These are phyloP conservation scores for Diatrype stigma DNA, from an alignment of 2,329 filamentous ascomycete genomes.

Conservation along the genomic window DNA sequence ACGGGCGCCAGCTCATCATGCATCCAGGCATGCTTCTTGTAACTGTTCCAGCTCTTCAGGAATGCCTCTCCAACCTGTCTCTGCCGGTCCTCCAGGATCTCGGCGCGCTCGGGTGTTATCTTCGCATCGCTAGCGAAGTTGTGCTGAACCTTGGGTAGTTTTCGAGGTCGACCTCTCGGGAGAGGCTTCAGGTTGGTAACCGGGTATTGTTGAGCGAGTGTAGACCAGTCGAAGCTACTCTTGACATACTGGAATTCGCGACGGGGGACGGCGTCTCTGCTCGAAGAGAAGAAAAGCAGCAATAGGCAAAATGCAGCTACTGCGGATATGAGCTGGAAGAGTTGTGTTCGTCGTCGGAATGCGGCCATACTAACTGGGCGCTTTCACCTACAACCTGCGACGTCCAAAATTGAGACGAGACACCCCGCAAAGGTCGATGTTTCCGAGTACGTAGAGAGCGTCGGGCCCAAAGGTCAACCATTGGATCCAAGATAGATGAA, in stretches of 20 bases:
- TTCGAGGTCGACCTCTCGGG: slow-evolving; percentile 20
- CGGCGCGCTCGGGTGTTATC: slow-evolving; percentile 4
- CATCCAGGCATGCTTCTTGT: slow-evolving; percentile 49
- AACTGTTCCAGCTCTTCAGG: slow-evolving; percentile 44
- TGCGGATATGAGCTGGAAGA: slow-evolving; percentile 13
- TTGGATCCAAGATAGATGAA: background rate
- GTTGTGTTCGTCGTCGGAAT: slow-evolving; percentile 21
- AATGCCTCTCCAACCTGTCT: background rate
- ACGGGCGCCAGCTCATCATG: slow-evolving; percentile 49
- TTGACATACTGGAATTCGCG: slow-evolving; percentile 23
- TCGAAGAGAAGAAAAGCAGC: slow-evolving; percentile 21
- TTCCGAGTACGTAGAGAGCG: background rate
- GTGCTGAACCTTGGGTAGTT: slow-evolving; percentile 24
- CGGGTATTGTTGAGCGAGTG: slow-evolving; percentile 19
- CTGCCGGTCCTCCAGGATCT: background rate
- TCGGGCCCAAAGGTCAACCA: background rate
- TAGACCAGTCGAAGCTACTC: slow-evolving; percentile 27
- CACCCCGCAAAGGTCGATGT: too few species aligned
- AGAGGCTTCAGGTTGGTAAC: slow-evolving; percentile 21
- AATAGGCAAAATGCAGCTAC: slow-evolving; percentile 21
- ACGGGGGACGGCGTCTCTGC: slow-evolving; percentile 10
- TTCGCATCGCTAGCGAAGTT: slow-evolving; percentile 21
- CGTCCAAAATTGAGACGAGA: too few species aligned
- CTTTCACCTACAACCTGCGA: too few species aligned
- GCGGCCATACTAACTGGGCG: slow-evolving; percentile 16